A percentile compares a stretch with the other conserved stretches of the same genome.
These are phyloP conservation scores for Sicyos edulis DNA, from an alignment of 306 rosid genomes.

Conservation along the genomic window DNA sequence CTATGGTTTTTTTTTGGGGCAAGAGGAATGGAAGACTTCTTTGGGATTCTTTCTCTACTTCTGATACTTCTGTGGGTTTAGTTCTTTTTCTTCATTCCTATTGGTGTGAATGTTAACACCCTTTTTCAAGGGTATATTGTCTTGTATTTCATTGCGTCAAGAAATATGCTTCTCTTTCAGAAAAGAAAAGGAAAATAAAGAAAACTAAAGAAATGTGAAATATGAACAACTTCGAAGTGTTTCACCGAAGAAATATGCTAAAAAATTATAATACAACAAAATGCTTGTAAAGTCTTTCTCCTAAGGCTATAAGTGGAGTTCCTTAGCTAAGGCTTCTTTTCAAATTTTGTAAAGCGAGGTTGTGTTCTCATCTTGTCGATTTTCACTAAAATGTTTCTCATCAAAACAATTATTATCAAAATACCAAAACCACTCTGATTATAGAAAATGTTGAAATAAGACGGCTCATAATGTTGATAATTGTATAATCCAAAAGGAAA, in stretches of 20 bases:
- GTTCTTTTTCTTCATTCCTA: too few relatives aligned
- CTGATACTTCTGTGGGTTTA: too few relatives aligned
- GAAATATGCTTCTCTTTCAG: background rate
- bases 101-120: too few relatives aligned
- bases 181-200: background rate
- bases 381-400: conserved; percentile 4
- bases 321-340: conserved; percentile 5
- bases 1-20: background rate
- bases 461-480: background rate
- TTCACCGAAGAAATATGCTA: background rate
- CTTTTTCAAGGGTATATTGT: too few relatives aligned
- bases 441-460: conserved; percentile 17
- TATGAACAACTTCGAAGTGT: background rate
- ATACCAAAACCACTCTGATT: background rate
- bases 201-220: background rate
- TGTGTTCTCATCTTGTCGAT: background rate
- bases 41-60: too few relatives aligned
- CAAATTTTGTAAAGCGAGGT: background rate
- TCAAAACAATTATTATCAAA: background rate
- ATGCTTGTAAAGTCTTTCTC: background rate
- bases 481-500: conserved; percentile 18
- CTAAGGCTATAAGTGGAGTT: background rate
- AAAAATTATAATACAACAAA: background rate
- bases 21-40: too few relatives aligned
- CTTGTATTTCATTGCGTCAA: background rate